Evolutionary conservation across 306 rosid species (phyloP).

Genomic region (Sechiopsis laciniata): DNA sequence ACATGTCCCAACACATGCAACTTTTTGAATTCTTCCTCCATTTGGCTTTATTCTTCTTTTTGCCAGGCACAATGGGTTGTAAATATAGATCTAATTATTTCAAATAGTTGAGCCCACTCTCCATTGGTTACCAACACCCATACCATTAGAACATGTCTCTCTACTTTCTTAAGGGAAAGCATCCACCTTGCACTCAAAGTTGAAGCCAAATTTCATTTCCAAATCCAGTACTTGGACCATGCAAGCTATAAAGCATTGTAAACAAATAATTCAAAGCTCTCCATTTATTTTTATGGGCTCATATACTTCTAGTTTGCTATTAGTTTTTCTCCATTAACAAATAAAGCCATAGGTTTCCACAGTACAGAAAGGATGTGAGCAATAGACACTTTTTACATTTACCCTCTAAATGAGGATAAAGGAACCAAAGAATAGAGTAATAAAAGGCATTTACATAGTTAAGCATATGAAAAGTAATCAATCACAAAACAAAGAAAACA

Average conservation of each 20-base stretch:
- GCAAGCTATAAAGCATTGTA: slow-evolving; percentile 6
- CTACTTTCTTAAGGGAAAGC: background rate
- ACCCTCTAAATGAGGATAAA: background rate
- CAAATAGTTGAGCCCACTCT: background rate
- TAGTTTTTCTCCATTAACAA: slow-evolving; percentile 3
- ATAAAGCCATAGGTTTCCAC: slow-evolving; percentile 6
- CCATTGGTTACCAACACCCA: background rate
- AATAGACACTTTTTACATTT: background rate
- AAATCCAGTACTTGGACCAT: background rate
- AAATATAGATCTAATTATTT: background rate
- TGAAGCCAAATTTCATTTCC: background rate
- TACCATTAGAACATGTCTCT: background rate
- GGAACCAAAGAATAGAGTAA: background rate
- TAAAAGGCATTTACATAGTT: background rate
- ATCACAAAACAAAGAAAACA: background rate
- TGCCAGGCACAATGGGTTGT: background rate
- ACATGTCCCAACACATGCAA: background rate
- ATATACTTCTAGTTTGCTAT: background rate
- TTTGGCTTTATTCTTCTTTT: slow-evolving; percentile 9
- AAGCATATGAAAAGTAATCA: background rate
- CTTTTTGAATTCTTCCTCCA: background rate
- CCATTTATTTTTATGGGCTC: background rate
- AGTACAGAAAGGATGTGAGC: background rate
- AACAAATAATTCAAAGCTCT: background rate
- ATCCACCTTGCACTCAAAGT: slow-evolving; percentile 1